A percentile compares a stretch with the other conserved stretches of the same genome.
phyloP scores from a whole-genome alignment of 148 eudicot genomes.

The Rhododendron mucronatum region DNA sequence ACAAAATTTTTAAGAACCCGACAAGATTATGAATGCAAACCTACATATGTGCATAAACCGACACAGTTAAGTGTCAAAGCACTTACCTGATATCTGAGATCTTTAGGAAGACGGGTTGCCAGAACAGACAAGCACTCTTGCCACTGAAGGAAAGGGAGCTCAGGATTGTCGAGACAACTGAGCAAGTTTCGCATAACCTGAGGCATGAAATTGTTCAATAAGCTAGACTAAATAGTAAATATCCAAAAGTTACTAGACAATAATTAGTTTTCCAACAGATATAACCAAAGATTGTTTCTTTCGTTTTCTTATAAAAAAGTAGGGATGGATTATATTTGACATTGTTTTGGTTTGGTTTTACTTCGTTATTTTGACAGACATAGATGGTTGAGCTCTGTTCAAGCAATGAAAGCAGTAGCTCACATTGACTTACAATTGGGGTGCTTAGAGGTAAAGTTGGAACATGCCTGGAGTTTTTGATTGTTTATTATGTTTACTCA shows the following conservation, averaged over 20 bases:
- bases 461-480: background rate
- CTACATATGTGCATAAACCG: background rate
- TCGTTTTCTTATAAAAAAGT: background rate
- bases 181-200: constrained; percentile 89
- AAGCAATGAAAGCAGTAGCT: background rate
- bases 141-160: constrained; percentile 98
- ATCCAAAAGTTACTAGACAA: background rate
- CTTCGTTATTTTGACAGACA: background rate
- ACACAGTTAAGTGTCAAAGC: constrained; percentile 5
- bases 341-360: background rate
- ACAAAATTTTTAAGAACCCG: constrained; percentile 1
- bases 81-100: constrained; percentile 69
- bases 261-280: background rate
- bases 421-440: background rate
- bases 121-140: constrained; percentile 96
- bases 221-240: background rate
- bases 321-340: background rate
- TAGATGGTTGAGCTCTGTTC: background rate
- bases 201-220: constrained; percentile 1
- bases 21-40: background rate
- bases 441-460: background rate
- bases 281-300: background rate
- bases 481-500: background rate
- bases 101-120: constrained; percentile 93
- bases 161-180: constrained; percentile 89